Base-by-base conservation (phyloP, 1,284 basidiomycete genomes). In the Irpex sp. region DNA sequence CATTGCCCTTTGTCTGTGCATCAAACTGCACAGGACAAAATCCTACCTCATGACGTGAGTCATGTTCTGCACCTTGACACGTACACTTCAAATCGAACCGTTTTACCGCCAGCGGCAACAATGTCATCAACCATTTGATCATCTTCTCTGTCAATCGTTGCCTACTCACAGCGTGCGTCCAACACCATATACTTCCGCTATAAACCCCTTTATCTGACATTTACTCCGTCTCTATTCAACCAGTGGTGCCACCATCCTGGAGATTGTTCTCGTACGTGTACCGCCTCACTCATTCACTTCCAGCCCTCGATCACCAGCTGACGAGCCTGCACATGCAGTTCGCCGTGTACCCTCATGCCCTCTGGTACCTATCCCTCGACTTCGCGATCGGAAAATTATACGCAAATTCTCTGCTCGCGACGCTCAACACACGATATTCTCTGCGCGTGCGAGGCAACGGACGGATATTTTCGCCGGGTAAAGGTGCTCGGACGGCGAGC, bases 301-400 rank as follows among this genome's bases (percentile, higher is more conserved):
- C 10, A 7, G 33, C 18, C 36, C 14, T n/a, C 33, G 9, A 60
- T 47, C 49, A 39, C 28, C 10, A 21, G 8, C 42, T 49, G 51
- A 36, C 18, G 12, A 8, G 49, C 35, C 18, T 35, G 19, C 28
- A 28, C 28, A 35, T 42, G 35, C 21, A 64, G 63, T 64, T 64
- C 42, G 53, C 60, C 0, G 53, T 51, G 19, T 61, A 57, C 57
- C 63, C 63, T 10, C 37, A 61, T 52, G 55, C 57, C 14, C 55
- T 64, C 14, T 64, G 60, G 63, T 64, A 61, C 55, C 55, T 64
- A 49, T 57, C 48, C 35, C 57, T 64, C 57, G 63, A 61, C 60
- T 64, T 64, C 60, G 60, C 58, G 53, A 59, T 64, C 58, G 63
- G 63, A 16, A 64, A 64, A 59, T 60, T 64, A 52, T 64, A 64